Evolutionary conservation across 768 basidiomycete species (phyloP), one percentile per base, ranked within the genome.

Genomic region (Phylloporus rhodoxanthus): DNA sequence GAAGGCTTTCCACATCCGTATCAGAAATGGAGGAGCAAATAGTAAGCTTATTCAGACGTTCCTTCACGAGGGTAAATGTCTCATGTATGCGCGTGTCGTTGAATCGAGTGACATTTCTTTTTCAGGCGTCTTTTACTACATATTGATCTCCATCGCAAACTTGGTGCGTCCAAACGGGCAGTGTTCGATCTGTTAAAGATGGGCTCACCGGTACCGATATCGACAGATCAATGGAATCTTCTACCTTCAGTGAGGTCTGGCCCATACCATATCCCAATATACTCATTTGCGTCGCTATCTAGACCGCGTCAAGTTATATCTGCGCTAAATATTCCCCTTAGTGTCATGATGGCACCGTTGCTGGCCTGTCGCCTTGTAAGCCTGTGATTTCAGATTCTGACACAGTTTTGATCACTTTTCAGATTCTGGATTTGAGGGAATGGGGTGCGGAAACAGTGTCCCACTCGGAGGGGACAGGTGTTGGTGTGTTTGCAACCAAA

Each of bases 111-210:
- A 46, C 42, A 42, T 41, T 36, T 45, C 25, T 26, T 36, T 23
- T 8, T 23, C 42, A 57, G 85, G 87, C 53, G 81, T 90, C 53
- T 90, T 89, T 65, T 91, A 90, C 61, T 91, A 88, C 61, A 76
- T 91, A 51, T 67, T 91, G 55, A 90, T 91, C 62, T 89, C 87
- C n/a, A 80, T 89, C 44, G 87, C 87, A 42, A 91, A 91, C 70
- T 70, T 91, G 72, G 76, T 76, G 47, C 52, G 72, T 58, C 8
- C 20, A 23, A 33, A 45, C 23, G n/a, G 10, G 21, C 7, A 49
- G 21, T 37, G 23, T 33, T n/a, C 39, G 5, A 32, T 39, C 11
- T 30, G 19, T 38, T n/a, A 21, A 51, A 37, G 36, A 15, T 51
- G 29, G 29, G 29, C 59, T 38, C 11, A 38, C 37, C 11, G 8